Evolutionary conservation across 73 alveolate species (phyloP).

Genomic region (Paramecium caudatum): DNA sequence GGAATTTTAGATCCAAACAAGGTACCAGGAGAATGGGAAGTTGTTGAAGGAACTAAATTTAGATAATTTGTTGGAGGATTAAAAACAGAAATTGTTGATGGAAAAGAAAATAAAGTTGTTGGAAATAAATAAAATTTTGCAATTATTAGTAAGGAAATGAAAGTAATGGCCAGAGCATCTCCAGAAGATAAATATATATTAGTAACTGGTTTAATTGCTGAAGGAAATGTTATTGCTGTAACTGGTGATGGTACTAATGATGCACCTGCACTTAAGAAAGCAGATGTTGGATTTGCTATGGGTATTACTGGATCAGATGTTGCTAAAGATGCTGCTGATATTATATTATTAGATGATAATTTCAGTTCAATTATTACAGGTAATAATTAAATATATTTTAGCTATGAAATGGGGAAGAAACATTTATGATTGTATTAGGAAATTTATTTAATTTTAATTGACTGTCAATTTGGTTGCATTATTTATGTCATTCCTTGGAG

Average conservation of each 20-base stretch:
- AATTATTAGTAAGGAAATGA: slow-evolving; percentile 77
- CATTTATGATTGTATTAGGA: slow-evolving; percentile 87
- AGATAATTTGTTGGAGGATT: slow-evolving; percentile 82
- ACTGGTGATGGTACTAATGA: slow-evolving; percentile 96
- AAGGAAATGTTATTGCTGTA: slow-evolving; percentile 93
- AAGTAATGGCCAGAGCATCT: slow-evolving; percentile 93
- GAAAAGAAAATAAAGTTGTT: slow-evolving; percentile 79
- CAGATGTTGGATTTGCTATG: slow-evolving; percentile 96
- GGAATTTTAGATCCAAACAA: slow-evolving; percentile 79
- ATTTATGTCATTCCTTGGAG: slow-evolving; percentile 88
- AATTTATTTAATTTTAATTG: slow-evolving; percentile 87
- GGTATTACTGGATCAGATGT: slow-evolving; percentile 87
- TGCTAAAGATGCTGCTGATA: slow-evolving; percentile 93
- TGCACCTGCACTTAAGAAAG: slow-evolving; percentile 87
- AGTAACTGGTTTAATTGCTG: slow-evolving; percentile 89
- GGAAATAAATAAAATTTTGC: slow-evolving; percentile 85
- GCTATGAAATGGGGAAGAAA: slow-evolving; percentile 93
- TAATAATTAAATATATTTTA: background rate
- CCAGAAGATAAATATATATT: slow-evolving; percentile 93
- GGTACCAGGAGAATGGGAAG: slow-evolving; percentile 66
- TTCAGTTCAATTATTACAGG: slow-evolving; percentile 83
- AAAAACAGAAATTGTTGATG: slow-evolving; percentile 44
- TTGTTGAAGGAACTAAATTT: slow-evolving; percentile 79
- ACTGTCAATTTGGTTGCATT: slow-evolving; percentile 90
- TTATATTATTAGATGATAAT: slow-evolving; percentile 87